Base-by-base conservation (phyloP, 2,329 filamentous ascomycete species). In the Clonostachys rhizophaga region DNA sequence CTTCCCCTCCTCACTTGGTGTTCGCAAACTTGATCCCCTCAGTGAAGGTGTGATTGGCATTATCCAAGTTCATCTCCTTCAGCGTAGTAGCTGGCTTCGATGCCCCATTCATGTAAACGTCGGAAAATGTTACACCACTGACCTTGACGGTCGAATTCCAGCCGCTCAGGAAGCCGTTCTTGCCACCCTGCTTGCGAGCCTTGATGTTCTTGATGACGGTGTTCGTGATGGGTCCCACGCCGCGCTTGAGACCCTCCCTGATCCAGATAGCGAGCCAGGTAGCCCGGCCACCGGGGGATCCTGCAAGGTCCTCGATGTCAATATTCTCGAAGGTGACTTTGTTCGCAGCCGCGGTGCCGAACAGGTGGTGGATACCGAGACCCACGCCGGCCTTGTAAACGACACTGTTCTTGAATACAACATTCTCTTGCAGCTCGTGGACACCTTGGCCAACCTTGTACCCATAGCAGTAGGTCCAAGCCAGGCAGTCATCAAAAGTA, bases 401-500 rank as follows among this genome's bases (percentile, higher is more conserved):
- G 20, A 33, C 36, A 17, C 44, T 46, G 24, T 46, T 46, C 34
- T 33, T 36, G 37, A 46, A 40, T 6, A 18, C n/a, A 24, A 46
- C n/a, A 18, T 41, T 40, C 11, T 46, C 44, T 34, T 46, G 44
- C 5, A 20, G 6, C 36, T 46, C 9, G 36, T 41, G 36, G 12
- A 46, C 44, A 24, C 44, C 44, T 30, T 40, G 36, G 12, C 44
- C 44, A 20, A 46, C 18, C 24, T 46, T 46, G 36, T 30, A 46
- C 12, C 44, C 44, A 7, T 40, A 40, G 24, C 44, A 46, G 6
- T 30, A n/a, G 6, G 44, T 46, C 44, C 44, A 46, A n/a, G 44
- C 44, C 4, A 46, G n/a, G 20, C 44, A 46, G 44, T 46, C 44
- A 13, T 46, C 44, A 39, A 46, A 46, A 30, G 41, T 24, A 14